phyloP scores from a whole-genome alignment of 2,329 filamentous ascomycete genomes.

The Chaetoscypha palmicola region DNA sequence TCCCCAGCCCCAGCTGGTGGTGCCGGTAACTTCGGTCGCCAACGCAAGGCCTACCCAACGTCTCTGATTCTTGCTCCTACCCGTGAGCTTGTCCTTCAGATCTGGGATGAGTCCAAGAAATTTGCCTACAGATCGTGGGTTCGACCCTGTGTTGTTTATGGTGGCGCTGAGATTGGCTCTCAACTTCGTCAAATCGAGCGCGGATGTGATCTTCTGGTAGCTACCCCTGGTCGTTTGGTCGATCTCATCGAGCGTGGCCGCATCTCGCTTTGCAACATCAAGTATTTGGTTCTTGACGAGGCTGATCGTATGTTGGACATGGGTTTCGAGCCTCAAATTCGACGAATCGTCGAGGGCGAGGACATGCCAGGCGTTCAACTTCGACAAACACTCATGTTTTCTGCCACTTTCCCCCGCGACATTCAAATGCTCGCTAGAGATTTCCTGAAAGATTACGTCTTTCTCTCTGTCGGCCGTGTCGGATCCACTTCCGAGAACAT shows the following conservation, averaged over 20 bases:
- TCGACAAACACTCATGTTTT: slow-evolving; percentile 99
- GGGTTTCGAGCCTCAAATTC: slow-evolving; percentile 99
- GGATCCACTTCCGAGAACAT: slow-evolving; percentile 99
- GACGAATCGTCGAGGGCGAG: slow-evolving; percentile 95
- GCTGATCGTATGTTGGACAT: slow-evolving; percentile 99
- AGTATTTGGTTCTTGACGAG: slow-evolving; percentile 97
- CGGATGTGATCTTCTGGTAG: slow-evolving; percentile 93
- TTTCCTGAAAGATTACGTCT: slow-evolving; percentile 98
- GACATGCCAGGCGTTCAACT: slow-evolving; percentile 82
- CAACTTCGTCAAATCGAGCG: slow-evolving; percentile 98
- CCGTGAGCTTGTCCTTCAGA: slow-evolving; percentile 97
- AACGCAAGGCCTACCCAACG: slow-evolving; percentile 96
- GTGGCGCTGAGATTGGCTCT: slow-evolving; percentile 96
- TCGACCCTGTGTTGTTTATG: slow-evolving; percentile 95
- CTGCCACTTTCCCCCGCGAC: slow-evolving; percentile 96
- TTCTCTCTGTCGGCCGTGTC: slow-evolving; percentile 96
- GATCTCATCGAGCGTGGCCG: slow-evolving; percentile 97
- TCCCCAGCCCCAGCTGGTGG: slow-evolving; percentile 58
- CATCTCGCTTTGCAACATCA: slow-evolving; percentile 97
- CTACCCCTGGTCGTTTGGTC: slow-evolving; percentile 93
- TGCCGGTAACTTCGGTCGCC: slow-evolving; percentile 72
- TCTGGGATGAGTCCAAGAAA: slow-evolving; percentile 95
- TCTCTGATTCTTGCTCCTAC: slow-evolving; percentile 94
- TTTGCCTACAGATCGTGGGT: slow-evolving; percentile 99
- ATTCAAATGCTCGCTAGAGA: slow-evolving; percentile 99